Evolutionary conservation across 176 grass and related monocot genomes (phyloP), one percentile per base, ranked within the genome.

Genomic region (Dactylis glomerata): DNA sequence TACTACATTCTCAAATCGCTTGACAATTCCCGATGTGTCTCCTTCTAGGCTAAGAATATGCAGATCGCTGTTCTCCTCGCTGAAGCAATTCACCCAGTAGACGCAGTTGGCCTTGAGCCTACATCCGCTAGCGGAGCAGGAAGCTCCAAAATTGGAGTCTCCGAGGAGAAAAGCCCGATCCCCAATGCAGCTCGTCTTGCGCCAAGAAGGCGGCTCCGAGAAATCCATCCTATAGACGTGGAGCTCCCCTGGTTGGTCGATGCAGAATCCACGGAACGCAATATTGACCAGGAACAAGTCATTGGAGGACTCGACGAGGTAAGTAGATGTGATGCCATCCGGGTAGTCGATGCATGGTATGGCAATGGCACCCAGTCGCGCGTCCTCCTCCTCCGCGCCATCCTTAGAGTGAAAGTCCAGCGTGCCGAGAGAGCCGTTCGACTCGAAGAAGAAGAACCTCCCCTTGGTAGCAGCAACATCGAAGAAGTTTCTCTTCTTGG

Each of bases 21-120:
- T 63, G 27, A 63, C 59, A 63, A 63, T 15, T 32, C 14, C 58
- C 13, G 58, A 62, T 14, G 27, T 30, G 58, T 22, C 58, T 24
- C 30, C 58, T 27, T 31, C 27, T 8, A 55, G 51, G 51, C 51
- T n/a, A 10, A 57, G 54, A 57, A 63, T n/a, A 63, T 31, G 59
- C 27, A 69, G 34, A 40, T n/a, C 34, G 66, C 37, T 70, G 22
- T 70, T 23, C 1, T 70, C 11, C 24, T 38, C 20, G 37, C 37
- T 70, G 19, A 70, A 70, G 37, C 67, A 42, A 5, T 70, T 38
- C 67, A 70, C 20, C 67, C 67, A 70, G 67, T 70, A 70, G 67
- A 24, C 10, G 67, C 67, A 70, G 67, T 70, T 41, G 17, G 32
- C 34, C 36, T 34, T 69, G 19, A 69, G 33, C 3, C 66, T 20